Conservation (phyloP, 2,329 filamentous ascomycete species). For the Pestalotiopsis fici region DNA sequence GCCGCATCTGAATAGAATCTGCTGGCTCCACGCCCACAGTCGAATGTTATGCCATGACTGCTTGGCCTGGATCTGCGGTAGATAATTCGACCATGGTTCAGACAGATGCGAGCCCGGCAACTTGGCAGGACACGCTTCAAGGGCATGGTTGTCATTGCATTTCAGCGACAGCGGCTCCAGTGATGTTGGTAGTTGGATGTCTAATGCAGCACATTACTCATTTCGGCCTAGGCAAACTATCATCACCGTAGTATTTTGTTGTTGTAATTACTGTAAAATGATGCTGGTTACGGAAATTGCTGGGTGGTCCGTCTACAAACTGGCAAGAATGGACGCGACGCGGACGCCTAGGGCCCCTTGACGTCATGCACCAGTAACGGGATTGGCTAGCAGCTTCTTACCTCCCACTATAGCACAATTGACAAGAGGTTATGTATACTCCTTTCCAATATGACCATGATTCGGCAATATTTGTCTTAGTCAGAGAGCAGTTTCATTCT, state of each 20-base stretch:
- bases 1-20: constrained; percentile 17
- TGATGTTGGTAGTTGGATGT: neutral
- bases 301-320: neutral
- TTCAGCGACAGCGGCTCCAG: neutral
- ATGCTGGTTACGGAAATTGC: neutral
- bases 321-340: neutral
- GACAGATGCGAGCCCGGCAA: neutral
- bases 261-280: neutral
- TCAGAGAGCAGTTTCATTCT: neutral
- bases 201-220: neutral
- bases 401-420: no score
- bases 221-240: neutral
- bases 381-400: neutral
- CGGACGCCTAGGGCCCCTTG: neutral
- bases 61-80: neutral
- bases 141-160: neutral
- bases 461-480: no score
- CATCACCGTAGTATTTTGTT: neutral
- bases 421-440: neutral
- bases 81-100: neutral
- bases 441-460: no score
- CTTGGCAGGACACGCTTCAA: neutral
- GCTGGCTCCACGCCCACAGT: neutral
- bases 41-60: neutral
- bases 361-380: neutral